Evolutionary conservation across 768 basidiomycete species (phyloP).

Genomic region (Polyporus arcularius): DNA sequence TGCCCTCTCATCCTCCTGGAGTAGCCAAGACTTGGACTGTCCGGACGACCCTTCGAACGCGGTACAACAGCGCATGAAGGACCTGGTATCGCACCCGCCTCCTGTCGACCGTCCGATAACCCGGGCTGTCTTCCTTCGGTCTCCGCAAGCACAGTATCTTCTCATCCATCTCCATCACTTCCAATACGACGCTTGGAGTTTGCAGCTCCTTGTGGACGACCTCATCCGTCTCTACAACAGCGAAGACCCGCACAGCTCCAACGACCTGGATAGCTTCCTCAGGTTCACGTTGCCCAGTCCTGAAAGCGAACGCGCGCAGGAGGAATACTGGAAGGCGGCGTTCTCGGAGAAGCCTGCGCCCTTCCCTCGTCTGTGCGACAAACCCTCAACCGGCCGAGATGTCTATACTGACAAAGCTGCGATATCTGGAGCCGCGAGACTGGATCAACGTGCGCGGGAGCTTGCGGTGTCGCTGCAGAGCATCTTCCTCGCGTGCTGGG

Average conservation of each 20-base stretch:
- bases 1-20: conserved; percentile 1
- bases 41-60: conserved; percentile 3
- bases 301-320: conserved; percentile 14
- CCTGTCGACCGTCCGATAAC: conserved; percentile 24
- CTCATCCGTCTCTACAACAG: conserved; percentile 39
- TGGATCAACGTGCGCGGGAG: conserved; percentile 46
- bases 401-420: conserved; percentile 38
- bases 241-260: conserved; percentile 13
- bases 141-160: conserved; percentile 20
- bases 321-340: conserved; percentile 38
- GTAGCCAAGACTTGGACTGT: conserved; percentile 2
- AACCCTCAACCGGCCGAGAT: conserved; percentile 4
- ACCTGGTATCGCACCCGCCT: conserved; percentile 25
- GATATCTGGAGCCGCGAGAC: conserved; percentile 42
- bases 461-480: conserved; percentile 39
- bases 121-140: conserved; percentile 24
- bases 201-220: conserved; percentile 42
- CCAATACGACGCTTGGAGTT: conserved; percentile 53
- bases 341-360: conserved; percentile 31
- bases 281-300: background rate
- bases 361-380: conserved; percentile 28
- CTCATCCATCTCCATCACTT: conserved; percentile 47
- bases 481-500: conserved; percentile 48
- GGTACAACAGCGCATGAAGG: conserved; percentile 26
- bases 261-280: conserved; percentile 16